Evolutionary conservation across 2,329 filamentous ascomycete genomes (phyloP).

Genomic region (Cladosporium halotolerans): DNA sequence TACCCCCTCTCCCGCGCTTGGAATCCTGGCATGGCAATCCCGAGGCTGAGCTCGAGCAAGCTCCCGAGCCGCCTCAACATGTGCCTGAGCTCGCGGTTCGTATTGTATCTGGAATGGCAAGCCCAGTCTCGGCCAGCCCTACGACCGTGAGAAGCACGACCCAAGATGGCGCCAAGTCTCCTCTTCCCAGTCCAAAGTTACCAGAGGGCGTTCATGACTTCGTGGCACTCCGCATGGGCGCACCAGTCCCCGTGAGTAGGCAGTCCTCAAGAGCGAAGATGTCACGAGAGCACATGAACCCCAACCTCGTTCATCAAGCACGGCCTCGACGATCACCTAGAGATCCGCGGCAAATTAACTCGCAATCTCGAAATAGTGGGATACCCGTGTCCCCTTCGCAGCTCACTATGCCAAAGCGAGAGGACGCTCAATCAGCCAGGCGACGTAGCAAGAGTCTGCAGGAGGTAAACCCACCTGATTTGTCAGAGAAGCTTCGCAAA

Average conservation of each 20-base stretch:
- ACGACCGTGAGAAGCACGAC: slow-evolving; percentile 4
- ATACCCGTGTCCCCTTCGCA: neutral
- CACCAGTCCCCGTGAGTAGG: neutral
- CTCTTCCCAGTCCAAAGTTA: slow-evolving; percentile 7
- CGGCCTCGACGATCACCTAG: slow-evolving; percentile 2
- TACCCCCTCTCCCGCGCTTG: slow-evolving; percentile 43
- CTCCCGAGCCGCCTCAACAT: neutral
- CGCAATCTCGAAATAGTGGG: too few species aligned
- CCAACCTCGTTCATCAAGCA: slow-evolving; percentile 1
- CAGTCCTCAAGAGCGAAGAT: slow-evolving; percentile 8
- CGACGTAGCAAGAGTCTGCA: slow-evolving; percentile 7
- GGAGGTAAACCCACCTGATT: neutral
- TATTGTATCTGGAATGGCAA: slow-evolving; percentile 12
- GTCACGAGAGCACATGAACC: neutral
- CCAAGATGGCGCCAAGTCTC: slow-evolving; percentile 6
- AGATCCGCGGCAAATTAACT: neutral
- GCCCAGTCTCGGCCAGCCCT: slow-evolving; percentile 6
- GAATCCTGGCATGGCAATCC: slow-evolving; percentile 32
- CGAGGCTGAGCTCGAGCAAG: neutral
- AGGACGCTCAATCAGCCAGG: neutral
- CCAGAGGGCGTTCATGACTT: slow-evolving; percentile 5
- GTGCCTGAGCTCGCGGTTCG: slow-evolving; percentile 8
- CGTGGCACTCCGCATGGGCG: slow-evolving; percentile 3
- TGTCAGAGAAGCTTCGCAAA: slow-evolving; percentile 4
- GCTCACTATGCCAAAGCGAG: neutral